Percentiles rank a stretch among this genome's conserved stretches.
These are phyloP conservation scores for Neurospora cerealis DNA, from an alignment of 495 filamentous ascomycete genomes.

Conservation along the genomic window DNA sequence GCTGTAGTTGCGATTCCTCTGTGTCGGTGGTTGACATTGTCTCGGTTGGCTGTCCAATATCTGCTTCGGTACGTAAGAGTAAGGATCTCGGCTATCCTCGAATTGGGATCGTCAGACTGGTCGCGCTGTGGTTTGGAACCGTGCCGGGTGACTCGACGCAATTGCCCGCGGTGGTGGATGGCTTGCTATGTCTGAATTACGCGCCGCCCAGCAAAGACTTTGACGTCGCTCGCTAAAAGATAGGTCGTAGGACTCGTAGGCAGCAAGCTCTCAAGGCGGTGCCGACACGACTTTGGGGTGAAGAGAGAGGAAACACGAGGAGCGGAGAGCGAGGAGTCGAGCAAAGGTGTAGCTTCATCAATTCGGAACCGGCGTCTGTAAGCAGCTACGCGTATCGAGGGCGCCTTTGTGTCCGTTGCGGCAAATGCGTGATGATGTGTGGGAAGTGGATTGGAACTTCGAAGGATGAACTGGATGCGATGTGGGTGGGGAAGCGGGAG, in stretches of 20 bases:
- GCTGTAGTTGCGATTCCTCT: constrained; percentile 4
- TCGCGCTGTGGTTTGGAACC: not conserved
- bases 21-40: constrained; percentile 8
- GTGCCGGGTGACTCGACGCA: not conserved
- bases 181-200: not conserved
- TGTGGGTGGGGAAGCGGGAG: not conserved
- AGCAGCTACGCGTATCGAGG: not conserved
- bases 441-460: not conserved
- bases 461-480: not conserved
- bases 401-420: not conserved
- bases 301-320: not conserved
- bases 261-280: not conserved
- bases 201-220: not conserved
- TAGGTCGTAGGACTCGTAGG: not conserved
- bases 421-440: not conserved
- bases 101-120: not conserved
- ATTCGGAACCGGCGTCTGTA: not conserved
- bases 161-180: not conserved
- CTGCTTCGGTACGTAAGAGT: not conserved
- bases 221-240: not conserved
- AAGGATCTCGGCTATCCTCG: not conserved
- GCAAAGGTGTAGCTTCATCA: not conserved
- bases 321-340: not conserved
- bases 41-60: not conserved
- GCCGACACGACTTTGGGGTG: not conserved